These are phyloP conservation scores for Fomitiporia mediterranea DNA, from an alignment of 1,284 basidiomycete species.

Conservation along the genomic window DNA sequence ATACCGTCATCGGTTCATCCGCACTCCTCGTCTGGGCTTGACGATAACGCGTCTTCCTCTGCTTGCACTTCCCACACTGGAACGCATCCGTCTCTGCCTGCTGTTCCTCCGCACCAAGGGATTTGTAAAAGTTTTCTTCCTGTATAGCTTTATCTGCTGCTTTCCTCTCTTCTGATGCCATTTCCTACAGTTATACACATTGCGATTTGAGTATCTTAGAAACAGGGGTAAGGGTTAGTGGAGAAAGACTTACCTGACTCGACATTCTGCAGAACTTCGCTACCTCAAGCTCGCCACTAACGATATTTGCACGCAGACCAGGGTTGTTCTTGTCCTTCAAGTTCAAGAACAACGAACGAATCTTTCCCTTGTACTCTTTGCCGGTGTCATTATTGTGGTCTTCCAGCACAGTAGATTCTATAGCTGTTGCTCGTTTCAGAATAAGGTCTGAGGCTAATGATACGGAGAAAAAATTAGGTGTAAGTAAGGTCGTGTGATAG, in stretches of 20 bases:
- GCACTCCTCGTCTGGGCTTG: constrained; percentile 94
- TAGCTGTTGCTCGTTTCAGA: constrained; percentile 48
- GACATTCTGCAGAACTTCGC: constrained; percentile 77
- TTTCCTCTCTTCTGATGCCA: constrained; percentile 92
- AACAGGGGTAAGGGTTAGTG: background rate
- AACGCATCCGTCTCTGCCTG: constrained; percentile 97
- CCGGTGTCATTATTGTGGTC: constrained; percentile 42
- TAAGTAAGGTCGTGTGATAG: background rate
- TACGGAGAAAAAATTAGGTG: constrained; percentile 3
- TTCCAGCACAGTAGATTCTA: constrained; percentile 55
- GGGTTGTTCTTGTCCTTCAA: constrained; percentile 97
- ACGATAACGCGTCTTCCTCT: constrained; percentile 88
- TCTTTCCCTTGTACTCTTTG: constrained; percentile 70
- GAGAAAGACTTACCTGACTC: constrained; percentile 55
- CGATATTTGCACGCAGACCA: constrained; percentile 76
- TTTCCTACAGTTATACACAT: constrained; percentile 56
- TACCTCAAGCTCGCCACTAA: constrained; percentile 72
- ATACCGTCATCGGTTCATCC: constrained; percentile 94
- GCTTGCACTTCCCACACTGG: constrained; percentile 90
- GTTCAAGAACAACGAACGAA: constrained; percentile 88
- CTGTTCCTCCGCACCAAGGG: constrained; percentile 84
- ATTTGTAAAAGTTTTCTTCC: constrained; percentile 87
- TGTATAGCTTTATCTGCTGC: constrained; percentile 79
- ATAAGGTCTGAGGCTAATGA: constrained; percentile 60
- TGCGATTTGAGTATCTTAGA: background rate